phyloP scores from a whole-genome alignment of 2,329 filamentous ascomycete genomes.

The Talaromyces sp. region DNA sequence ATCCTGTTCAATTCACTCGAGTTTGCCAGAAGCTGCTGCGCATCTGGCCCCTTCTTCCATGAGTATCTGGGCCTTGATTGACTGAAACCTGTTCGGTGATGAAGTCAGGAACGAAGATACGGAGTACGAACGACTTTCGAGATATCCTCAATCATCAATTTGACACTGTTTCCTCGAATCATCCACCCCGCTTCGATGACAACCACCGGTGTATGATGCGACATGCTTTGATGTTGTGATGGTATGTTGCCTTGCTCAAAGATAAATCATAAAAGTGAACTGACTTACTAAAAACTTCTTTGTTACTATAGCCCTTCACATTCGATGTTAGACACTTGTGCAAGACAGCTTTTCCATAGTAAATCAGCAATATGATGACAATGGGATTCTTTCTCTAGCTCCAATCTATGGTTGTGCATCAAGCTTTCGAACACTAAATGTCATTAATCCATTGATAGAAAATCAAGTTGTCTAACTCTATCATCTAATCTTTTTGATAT shows the following conservation, averaged over 20 bases:
- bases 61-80: not conserved
- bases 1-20: constrained; percentile 33
- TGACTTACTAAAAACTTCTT: not conserved
- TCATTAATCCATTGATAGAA: not conserved
- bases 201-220: not conserved
- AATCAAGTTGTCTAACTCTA: not conserved
- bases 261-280: not conserved
- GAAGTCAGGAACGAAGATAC: not conserved
- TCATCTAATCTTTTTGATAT: not conserved
- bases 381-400: not conserved
- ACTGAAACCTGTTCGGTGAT: not conserved
- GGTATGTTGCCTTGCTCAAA: not conserved
- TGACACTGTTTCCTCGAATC: not conserved
- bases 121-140: not conserved
- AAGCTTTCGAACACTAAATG: not conserved
- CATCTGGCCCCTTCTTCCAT: constrained; percentile 41
- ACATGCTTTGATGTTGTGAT: not conserved
- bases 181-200: not conserved
- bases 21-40: constrained; percentile 31
- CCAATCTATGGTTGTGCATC: not conserved
- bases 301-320: not conserved
- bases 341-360: not conserved
- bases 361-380: not conserved
- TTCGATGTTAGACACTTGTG: not conserved
- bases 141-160: not conserved